Evolutionary conservation across 2,329 filamentous ascomycete genomes (phyloP).

Genomic region (Chaetomium strumarium): DNA sequence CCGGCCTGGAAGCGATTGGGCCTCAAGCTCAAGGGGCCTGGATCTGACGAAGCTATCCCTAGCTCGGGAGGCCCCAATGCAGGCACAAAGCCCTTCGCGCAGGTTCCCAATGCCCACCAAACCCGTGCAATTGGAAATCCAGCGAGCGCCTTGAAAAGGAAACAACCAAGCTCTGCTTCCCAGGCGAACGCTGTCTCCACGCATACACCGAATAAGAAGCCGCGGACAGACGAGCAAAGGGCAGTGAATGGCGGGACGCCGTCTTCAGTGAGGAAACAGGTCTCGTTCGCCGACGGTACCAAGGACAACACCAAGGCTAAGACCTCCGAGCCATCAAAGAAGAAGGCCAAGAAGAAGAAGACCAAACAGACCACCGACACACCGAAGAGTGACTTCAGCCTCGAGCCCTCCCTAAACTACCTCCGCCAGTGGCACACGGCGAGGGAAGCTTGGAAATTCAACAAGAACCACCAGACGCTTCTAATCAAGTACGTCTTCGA

Average conservation of each 20-base stretch:
- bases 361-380: conserved; percentile 28
- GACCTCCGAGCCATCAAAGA: conserved; percentile 23
- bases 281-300: conserved; percentile 43
- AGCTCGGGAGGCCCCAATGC: conserved; percentile 22
- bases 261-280: conserved; percentile 37
- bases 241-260: conserved; percentile 18
- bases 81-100: conserved; percentile 15
- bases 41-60: conserved; percentile 31
- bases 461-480: conserved; percentile 84
- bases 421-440: conserved; percentile 68
- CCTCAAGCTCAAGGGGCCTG: conserved; percentile 52
- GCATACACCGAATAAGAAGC: conserved; percentile 33
- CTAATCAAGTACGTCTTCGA: conserved; percentile 79
- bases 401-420: conserved; percentile 67
- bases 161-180: conserved; percentile 34
- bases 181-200: conserved; percentile 28
- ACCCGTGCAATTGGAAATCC: conserved; percentile 19
- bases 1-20: conserved; percentile 59
- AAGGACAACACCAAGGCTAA: conserved; percentile 25
- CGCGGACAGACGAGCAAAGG: conserved; percentile 23
- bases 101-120: conserved; percentile 23
- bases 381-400: conserved; percentile 33
- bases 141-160: conserved; percentile 42
- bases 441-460: conserved; percentile 82
- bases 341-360: conserved; percentile 31